phyloP scores from a whole-genome alignment of 2,329 filamentous ascomycete species.

The Fusarium ramigenum region DNA sequence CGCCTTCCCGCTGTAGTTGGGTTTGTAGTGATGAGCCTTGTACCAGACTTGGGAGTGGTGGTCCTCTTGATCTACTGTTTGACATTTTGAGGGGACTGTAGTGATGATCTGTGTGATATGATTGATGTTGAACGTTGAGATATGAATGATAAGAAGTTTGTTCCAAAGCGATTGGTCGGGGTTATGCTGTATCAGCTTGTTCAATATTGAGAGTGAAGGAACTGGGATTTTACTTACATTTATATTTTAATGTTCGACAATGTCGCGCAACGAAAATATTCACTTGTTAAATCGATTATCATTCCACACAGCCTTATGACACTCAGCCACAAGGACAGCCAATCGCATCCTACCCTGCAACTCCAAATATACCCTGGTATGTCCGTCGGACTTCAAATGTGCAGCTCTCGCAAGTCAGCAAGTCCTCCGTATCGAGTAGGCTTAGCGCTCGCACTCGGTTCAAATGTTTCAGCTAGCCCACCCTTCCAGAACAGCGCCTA shows the following conservation, averaged over 20 bases:
- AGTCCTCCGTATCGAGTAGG: neutral
- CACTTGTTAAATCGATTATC: neutral
- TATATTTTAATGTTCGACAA: rapidly evolving
- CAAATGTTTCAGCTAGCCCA: neutral
- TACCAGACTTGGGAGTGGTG: neutral
- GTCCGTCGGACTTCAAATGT: neutral
- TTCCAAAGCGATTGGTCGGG: no score
- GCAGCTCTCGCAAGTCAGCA: neutral
- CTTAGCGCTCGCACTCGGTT: neutral
- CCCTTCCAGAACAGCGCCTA: neutral
- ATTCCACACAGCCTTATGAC: neutral
- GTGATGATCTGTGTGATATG: rapidly evolving
- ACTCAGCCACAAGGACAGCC: neutral
- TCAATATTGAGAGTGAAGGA: rapidly evolving
- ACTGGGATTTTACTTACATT: rapidly evolving
- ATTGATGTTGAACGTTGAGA: rapidly evolving
- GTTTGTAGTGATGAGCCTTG: neutral
- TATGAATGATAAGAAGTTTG: rapidly evolving
- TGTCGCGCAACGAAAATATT: neutral
- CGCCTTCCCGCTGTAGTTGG: neutral
- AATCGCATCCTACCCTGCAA: neutral
- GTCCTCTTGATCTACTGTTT: neutral
- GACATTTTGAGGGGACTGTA: neutral
- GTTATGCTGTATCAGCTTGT: rapidly evolving
- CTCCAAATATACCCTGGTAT: neutral